Base-by-base conservation (phyloP, 1,284 basidiomycete species). In the Farysia itapuensis region DNA sequence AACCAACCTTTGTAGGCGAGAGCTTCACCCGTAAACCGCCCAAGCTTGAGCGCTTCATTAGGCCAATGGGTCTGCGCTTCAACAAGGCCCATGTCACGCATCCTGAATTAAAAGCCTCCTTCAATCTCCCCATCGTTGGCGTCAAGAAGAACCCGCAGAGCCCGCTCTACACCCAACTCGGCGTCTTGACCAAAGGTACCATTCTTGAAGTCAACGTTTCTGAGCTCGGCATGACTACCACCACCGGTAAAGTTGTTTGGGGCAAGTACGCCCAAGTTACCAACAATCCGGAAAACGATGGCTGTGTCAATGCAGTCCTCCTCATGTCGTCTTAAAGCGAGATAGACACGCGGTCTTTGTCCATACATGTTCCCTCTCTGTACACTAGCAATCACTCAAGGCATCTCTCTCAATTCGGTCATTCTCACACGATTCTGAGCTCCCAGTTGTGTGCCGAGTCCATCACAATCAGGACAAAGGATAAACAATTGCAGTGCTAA, bases 61-160 rank as follows among this genome's bases (percentile, higher is more conserved):
- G 95, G 51, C 95, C 95, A 8, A 96, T 95, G 88, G 95, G 91
- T 28, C 79, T 99, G 70, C 86, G 95, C 44, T 93, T 91, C 81
- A 97, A 93, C 80, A 97, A 96, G 80, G 95, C 92, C 3, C 97
- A 98, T 73, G 92, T 98, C 15, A 98, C 95, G 9, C 95, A 99
- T 82, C 94, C 94, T 61, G 92, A 97, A 74, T 81, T 97, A 46
- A 96, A 96, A 79, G 94, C 94, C 8, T 98, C 95, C 1, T 99
- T 99, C 84, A 95, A 98, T 78, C 81, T 99, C 3, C 92, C 95
- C 59, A 98, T 99, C 67, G 82, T 99, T 34, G 91, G 90, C 43
- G 94, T 99, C 59, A 99, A 98, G 83, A 98, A 98, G 82, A 99
- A 99, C 76, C 95, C 95, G 12, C 94, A 98, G 77, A 96, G 92